A percentile compares a stretch with the other conserved stretches of the same genome.
phyloP scores from a whole-genome alignment of 2,329 filamentous ascomycete genomes.

The Exophiala phaeomuriformis region DNA sequence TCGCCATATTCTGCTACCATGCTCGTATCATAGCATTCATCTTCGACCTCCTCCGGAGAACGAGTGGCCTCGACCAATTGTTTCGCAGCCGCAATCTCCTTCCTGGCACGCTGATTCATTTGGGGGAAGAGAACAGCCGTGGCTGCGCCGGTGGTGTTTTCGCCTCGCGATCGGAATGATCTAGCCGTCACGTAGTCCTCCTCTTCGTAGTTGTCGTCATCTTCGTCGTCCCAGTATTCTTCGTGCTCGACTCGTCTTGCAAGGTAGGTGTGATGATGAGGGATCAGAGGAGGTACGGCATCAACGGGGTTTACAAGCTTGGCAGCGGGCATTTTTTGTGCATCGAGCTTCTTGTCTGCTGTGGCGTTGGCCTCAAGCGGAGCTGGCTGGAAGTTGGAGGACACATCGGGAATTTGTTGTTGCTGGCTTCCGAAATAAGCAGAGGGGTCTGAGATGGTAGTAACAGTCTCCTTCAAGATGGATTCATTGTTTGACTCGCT shows the following conservation, averaged over 20 bases:
- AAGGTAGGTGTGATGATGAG: conserved; percentile 21
- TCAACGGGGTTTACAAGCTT: conserved; percentile 15
- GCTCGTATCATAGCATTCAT: conserved; percentile 86
- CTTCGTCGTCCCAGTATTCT: conserved; percentile 68
- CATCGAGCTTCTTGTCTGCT: conserved; percentile 3
- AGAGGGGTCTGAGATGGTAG: conserved; percentile 7
- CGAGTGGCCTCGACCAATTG: conserved; percentile 59
- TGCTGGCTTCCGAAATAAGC: conserved; percentile 2
- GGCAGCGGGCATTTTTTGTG: conserved; percentile 18
- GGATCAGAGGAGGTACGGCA: conserved; percentile 12
- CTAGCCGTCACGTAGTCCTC: conserved; percentile 67
- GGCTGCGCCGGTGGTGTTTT: conserved; percentile 61
- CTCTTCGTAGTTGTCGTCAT: conserved; percentile 64
- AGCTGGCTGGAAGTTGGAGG: background rate
- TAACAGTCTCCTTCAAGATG: conserved; percentile 3
- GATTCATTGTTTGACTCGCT: conserved; percentile 13
- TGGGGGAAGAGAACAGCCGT: conserved; percentile 65
- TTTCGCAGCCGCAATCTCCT: conserved; percentile 65
- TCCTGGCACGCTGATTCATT: conserved; percentile 59
- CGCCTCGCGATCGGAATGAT: conserved; percentile 67
- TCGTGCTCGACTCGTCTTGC: conserved; percentile 47
- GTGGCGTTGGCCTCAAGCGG: conserved; percentile 1
- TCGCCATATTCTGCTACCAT: conserved; percentile 97
- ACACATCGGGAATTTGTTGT: conserved; percentile 1
- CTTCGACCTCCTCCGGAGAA: conserved; percentile 69